Conservation (phyloP, 2,329 filamentous ascomycete genomes). For the Tolypocladium amazonense region DNA sequence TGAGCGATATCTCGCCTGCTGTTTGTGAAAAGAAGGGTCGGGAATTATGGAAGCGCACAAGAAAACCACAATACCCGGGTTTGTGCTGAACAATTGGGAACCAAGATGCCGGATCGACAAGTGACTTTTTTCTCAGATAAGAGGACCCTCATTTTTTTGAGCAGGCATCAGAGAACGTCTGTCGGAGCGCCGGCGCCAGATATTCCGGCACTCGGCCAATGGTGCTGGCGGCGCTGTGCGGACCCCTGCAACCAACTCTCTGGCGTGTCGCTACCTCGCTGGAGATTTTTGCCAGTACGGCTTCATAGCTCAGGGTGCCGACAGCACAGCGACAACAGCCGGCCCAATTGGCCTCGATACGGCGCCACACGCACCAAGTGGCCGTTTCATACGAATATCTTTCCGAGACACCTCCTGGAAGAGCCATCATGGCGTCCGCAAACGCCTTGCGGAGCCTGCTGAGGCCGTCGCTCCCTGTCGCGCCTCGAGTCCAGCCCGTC, state of each 20-base stretch:
- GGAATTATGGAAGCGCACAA: neutral
- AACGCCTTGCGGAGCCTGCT: constrained; percentile 32
- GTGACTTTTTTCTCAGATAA: constrained; percentile 1
- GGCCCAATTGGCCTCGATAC: constrained; percentile 19
- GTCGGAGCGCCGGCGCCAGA: constrained; percentile 16
- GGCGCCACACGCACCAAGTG: constrained; percentile 3
- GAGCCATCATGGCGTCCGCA: constrained; percentile 24
- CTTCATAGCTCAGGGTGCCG: neutral
- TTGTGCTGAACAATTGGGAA: neutral
- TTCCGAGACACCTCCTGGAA: neutral
- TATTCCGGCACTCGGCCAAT: constrained; percentile 12
- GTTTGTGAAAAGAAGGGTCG: neutral
- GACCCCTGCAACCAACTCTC: neutral
- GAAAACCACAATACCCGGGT: neutral
- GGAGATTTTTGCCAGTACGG: constrained; percentile 3
- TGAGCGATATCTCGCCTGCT: neutral
- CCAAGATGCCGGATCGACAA: neutral
- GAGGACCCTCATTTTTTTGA: constrained; percentile 11
- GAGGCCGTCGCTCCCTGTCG: constrained; percentile 20
- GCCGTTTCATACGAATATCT: neutral
- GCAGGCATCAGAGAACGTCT: constrained; percentile 12
- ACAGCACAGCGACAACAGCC: constrained; percentile 8
- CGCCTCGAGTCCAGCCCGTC: constrained; percentile 21
- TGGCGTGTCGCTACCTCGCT: constrained; percentile 2
- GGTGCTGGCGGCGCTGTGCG: neutral